Conservation (phyloP, 768 basidiomycete genomes). For the Termitomyces sp. region DNA sequence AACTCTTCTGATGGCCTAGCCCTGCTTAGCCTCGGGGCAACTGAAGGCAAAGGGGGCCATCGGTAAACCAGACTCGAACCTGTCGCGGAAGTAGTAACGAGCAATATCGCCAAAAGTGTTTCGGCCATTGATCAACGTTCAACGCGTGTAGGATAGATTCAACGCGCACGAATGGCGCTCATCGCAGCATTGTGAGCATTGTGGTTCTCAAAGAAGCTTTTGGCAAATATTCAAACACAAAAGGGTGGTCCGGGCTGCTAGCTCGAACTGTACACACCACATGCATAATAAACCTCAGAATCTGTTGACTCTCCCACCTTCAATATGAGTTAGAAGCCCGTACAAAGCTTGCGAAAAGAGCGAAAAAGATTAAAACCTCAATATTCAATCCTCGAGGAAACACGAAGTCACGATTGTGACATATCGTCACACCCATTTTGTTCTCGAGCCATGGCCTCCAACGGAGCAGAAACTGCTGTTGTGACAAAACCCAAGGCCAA, state of each 20-base stretch:
- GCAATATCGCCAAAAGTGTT: conserved; percentile 72
- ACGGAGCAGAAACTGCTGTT: conserved; percentile 18
- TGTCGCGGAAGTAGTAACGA: conserved; percentile 82
- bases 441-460: conserved; percentile 23
- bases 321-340: neutral
- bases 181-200: neutral
- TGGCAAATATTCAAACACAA: neutral
- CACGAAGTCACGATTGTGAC: neutral
- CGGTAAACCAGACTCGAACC: conserved; percentile 75
- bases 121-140: conserved; percentile 50
- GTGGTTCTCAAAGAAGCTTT: neutral
- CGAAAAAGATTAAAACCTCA: neutral
- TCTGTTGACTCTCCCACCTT: neutral
- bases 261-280: no score
- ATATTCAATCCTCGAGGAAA: no score
- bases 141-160: neutral
- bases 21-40: conserved; percentile 65
- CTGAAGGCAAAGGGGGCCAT: conserved; percentile 73
- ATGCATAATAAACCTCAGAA: no score
- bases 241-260: neutral
- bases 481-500: conserved; percentile 27
- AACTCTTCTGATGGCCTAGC: conserved; percentile 45
- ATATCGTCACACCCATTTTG: neutral
- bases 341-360: neutral
- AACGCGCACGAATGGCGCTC: neutral